Conservation (phyloP, 768 basidiomycete genomes). For the Lactarius tabidus region DNA sequence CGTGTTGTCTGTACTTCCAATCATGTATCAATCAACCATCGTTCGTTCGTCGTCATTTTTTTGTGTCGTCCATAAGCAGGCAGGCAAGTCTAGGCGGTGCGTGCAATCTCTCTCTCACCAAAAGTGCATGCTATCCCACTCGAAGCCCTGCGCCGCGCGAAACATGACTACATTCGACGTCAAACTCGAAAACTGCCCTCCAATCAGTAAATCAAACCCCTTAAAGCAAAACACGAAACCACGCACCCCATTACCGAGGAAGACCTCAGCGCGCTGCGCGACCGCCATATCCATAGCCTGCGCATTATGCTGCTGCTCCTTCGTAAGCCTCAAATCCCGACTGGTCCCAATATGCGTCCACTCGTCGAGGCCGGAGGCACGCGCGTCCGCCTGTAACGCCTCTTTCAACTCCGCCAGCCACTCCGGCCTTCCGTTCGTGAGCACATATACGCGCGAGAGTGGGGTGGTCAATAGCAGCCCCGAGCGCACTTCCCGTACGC, state of each 20-base stretch:
- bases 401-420: constrained; percentile 41
- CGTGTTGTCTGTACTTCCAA: too few species aligned
- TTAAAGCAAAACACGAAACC: background rate
- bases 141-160: constrained; percentile 11
- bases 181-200: constrained; percentile 23
- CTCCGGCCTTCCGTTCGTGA: constrained; percentile 41
- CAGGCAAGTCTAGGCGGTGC: background rate
- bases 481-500: constrained; percentile 34
- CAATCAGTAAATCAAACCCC: background rate
- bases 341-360: constrained; percentile 42
- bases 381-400: constrained; percentile 29
- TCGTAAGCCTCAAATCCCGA: constrained; percentile 38
- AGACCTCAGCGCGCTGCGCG: constrained; percentile 42
- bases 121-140: constrained; percentile 13
- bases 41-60: too few species aligned
- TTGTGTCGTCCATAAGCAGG: too few species aligned
- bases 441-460: constrained; percentile 41
- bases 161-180: constrained; percentile 24
- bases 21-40: too few species aligned
- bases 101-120: constrained; percentile 15
- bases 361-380: constrained; percentile 20
- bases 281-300: constrained; percentile 51
- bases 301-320: constrained; percentile 42
- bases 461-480: constrained; percentile 25
- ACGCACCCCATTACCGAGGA: constrained; percentile 51